Conservation (phyloP, 2,329 filamentous ascomycete species). For the Sporothrix sp. region DNA sequence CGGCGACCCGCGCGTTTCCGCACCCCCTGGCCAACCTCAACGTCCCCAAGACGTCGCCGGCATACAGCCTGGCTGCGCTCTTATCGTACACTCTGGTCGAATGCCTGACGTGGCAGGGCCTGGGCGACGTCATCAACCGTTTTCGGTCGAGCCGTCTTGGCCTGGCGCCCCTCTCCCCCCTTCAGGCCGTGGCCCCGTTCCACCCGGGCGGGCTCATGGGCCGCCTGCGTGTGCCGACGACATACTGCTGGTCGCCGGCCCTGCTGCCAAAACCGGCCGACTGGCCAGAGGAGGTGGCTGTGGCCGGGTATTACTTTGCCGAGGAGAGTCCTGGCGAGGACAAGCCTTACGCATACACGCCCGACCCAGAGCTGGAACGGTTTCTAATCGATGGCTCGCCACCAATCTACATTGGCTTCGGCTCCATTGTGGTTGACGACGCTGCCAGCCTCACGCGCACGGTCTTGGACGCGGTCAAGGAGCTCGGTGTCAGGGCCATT, state of each 20-base stretch:
- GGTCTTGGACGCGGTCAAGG: slow-evolving; percentile 61
- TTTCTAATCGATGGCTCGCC: slow-evolving; percentile 61
- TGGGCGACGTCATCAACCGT: slow-evolving; percentile 67
- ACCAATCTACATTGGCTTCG: slow-evolving; percentile 75
- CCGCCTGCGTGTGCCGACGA: slow-evolving; percentile 62
- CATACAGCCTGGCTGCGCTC: slow-evolving; percentile 38
- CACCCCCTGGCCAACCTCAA: slow-evolving; percentile 68
- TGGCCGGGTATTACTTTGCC: slow-evolving; percentile 65
- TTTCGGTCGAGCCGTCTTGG: slow-evolving; percentile 39
- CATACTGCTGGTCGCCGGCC: slow-evolving; percentile 50
- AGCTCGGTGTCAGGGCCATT: slow-evolving; percentile 50
- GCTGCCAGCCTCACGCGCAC: slow-evolving; percentile 59
- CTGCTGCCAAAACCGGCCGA: slow-evolving; percentile 62
- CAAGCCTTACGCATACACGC: slow-evolving; percentile 39
- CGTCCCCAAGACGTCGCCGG: not conserved
- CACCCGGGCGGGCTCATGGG: slow-evolving; percentile 45
- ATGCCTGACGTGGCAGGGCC: slow-evolving; percentile 82
- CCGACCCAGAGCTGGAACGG: slow-evolving; percentile 51
- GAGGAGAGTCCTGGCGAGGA: not conserved
- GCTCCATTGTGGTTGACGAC: slow-evolving; percentile 72
- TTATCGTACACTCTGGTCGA: slow-evolving; percentile 71
- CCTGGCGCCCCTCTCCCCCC: slow-evolving; percentile 31
- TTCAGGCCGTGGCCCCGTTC: slow-evolving; percentile 57
- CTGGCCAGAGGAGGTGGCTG: slow-evolving; percentile 61
- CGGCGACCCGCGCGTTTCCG: slow-evolving; percentile 60